phyloP scores from a whole-genome alignment of 2,329 filamentous ascomycete genomes.

The Nothopassalora personata region DNA sequence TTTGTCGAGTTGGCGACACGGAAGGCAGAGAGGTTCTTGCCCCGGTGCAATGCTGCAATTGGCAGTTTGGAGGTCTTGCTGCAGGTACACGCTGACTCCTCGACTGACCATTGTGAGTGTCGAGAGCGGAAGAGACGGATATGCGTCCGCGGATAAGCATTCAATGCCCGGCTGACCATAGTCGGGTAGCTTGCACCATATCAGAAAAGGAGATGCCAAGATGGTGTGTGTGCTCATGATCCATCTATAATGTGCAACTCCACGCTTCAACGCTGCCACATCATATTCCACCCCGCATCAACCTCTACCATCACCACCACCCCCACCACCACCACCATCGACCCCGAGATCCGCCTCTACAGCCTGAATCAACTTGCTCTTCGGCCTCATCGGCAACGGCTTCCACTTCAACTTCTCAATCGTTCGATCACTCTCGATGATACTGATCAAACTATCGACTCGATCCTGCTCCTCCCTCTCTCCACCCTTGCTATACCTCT shows the following conservation, averaged over 20 bases:
- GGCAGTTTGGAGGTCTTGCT: background rate
- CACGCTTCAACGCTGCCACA: background rate
- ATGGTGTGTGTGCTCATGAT: no score
- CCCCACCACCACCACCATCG: background rate
- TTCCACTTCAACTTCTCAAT: background rate
- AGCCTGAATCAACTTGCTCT: background rate
- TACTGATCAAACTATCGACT: background rate
- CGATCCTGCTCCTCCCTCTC: background rate
- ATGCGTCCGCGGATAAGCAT: background rate
- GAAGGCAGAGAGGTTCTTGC: background rate
- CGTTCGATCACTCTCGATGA: background rate
- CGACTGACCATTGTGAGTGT: background rate
- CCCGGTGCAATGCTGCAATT: background rate
- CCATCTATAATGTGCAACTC: no score
- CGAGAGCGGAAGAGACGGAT: background rate
- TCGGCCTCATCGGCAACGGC: background rate
- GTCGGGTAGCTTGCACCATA: background rate
- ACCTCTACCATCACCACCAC: background rate
- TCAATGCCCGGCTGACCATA: background rate
- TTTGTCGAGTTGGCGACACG: background rate
- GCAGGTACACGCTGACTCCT: background rate
- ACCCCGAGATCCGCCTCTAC: background rate
- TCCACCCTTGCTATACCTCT: background rate
- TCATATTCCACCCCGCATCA: no score
- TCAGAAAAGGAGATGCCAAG: no score